phyloP scores from a whole-genome alignment of 78 protist species.

The Dictyostelium purpureum region DNA sequence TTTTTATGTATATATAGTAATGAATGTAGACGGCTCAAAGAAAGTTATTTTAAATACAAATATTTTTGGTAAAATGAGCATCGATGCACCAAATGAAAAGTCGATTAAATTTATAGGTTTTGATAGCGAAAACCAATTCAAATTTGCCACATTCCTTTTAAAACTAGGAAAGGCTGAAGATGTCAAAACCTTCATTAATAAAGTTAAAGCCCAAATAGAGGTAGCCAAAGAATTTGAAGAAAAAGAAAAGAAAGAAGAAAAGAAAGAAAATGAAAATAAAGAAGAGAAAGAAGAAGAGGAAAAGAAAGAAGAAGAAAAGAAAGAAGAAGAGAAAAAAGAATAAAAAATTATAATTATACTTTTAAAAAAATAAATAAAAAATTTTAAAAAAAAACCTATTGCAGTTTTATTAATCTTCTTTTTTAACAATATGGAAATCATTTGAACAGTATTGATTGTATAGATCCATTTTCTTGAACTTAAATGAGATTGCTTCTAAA shows the following conservation, averaged over 20 bases:
- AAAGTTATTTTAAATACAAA: conserved; percentile 39
- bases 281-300: no score
- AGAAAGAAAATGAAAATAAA: no score
- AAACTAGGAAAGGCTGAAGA: conserved; percentile 50
- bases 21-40: conserved; percentile 59
- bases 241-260: background rate
- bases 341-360: background rate
- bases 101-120: conserved; percentile 35
- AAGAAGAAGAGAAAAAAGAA: no score
- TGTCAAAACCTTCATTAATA: background rate
- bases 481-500: conserved; percentile 53
- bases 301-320: background rate
- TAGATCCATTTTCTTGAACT: background rate
- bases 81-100: conserved; percentile 46
- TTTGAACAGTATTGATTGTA: conserved; percentile 40
- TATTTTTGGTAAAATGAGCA: conserved; percentile 32
- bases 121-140: conserved; percentile 1
- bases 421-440: conserved; percentile 54
- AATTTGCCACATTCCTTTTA: conserved; percentile 12
- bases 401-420: background rate
- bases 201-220: conserved; percentile 21
- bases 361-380: background rate
- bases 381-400: background rate
- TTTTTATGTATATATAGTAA: background rate
- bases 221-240: background rate